Evolutionary conservation across 1,139 yeast species (phyloP).

Genomic region (Kazachstania sp.): DNA sequence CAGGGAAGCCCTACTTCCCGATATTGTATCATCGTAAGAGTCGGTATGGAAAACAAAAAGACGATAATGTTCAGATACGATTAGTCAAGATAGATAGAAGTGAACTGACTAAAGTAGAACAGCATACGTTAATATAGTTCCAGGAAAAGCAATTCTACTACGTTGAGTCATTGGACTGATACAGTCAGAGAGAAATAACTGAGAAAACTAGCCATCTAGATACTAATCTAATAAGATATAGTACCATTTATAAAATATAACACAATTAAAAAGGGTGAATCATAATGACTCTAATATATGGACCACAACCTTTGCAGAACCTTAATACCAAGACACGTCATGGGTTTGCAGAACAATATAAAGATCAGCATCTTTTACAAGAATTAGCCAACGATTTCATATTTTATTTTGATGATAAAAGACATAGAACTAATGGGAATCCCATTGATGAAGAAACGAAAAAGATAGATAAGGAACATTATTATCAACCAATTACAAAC

Average conservation of each 20-base stretch:
- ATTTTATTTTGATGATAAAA: constrained; percentile 77
- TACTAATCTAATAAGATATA: not conserved
- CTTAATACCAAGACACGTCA: constrained; percentile 58
- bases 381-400: constrained; percentile 64
- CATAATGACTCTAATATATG: constrained; percentile 24
- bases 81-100: too few species aligned
- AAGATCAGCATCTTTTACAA: constrained; percentile 53
- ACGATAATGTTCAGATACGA: too few species aligned
- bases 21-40: too few species aligned
- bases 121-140: too few species aligned
- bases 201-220: not conserved
- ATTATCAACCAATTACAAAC: constrained; percentile 67
- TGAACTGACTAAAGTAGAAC: too few species aligned
- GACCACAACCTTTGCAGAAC: constrained; percentile 34
- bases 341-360: constrained; percentile 68
- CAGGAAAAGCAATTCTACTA: too few species aligned
- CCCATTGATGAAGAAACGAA: constrained; percentile 56
- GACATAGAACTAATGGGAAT: constrained; percentile 85
- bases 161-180: too few species aligned
- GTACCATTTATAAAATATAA: not conserved
- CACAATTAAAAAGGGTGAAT: too few species aligned
- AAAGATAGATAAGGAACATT: constrained; percentile 37
- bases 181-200: too few species aligned
- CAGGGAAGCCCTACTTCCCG: too few species aligned
- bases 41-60: too few species aligned